Evolutionary conservation across 2,329 filamentous ascomycete genomes (phyloP).

Genomic region (Arthroderma uncinatum): DNA sequence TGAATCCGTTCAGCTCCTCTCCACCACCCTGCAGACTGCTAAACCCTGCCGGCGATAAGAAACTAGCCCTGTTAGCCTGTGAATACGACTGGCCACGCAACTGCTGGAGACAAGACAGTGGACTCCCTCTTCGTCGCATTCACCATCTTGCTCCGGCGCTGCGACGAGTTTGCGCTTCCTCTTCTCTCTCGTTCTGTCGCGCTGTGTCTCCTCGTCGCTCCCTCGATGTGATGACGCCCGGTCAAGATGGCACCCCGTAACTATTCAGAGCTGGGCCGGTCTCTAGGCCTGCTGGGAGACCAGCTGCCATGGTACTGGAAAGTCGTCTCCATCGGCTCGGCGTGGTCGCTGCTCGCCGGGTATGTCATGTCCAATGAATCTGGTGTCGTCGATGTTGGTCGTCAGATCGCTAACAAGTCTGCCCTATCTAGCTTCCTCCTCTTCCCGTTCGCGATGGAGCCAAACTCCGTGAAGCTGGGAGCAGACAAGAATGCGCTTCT

Average conservation of each 20-base stretch:
- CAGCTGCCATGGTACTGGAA: slow-evolving; percentile 20
- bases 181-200: background rate
- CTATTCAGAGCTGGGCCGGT: background rate
- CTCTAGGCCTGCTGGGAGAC: slow-evolving; percentile 12
- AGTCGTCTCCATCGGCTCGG: slow-evolving; percentile 19
- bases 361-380: slow-evolving; percentile 13
- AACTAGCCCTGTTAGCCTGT: background rate
- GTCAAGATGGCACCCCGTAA: slow-evolving; percentile 1
- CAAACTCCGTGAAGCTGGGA: slow-evolving; percentile 14
- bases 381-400: background rate
- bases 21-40: slow-evolving; percentile 3
- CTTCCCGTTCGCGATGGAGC: slow-evolving; percentile 22
- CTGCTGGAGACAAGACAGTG: background rate
- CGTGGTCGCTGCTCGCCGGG: slow-evolving; percentile 23
- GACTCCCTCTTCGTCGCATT: background rate
- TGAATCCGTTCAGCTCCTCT: background rate
- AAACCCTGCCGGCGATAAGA: slow-evolving; percentile 2
- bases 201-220: background rate
- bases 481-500: slow-evolving; percentile 19
- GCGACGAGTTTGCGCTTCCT: background rate
- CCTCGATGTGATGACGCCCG: slow-evolving; percentile 5
- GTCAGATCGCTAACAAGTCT: background rate
- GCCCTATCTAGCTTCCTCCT: slow-evolving; percentile 21
- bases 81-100: slow-evolving; percentile 3
- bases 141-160: background rate